Percentiles rank a stretch among this genome's conserved stretches.
Conservation (phyloP, 208 protist genomes). For the Leishmania arabica region DNA sequence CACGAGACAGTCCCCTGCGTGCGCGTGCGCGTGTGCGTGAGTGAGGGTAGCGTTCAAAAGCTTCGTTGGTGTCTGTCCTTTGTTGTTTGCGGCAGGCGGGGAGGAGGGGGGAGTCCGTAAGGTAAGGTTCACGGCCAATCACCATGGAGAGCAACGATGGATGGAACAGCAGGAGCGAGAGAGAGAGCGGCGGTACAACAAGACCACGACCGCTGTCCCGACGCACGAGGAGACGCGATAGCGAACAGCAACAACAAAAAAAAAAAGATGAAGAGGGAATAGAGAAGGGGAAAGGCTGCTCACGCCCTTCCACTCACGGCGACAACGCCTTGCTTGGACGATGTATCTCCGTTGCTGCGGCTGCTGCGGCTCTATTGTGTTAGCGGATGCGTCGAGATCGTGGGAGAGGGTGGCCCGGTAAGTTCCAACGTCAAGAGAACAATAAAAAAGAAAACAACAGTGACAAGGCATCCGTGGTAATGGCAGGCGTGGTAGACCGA, state of each 20-base stretch:
- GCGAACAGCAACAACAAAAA: background rate
- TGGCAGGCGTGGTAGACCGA: background rate
- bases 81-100: no score
- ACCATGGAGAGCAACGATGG: no score
- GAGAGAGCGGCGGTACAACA: background rate
- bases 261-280: no score
- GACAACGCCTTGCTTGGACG: background rate
- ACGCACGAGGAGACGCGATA: background rate
- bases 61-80: no score
- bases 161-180: background rate
- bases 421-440: background rate
- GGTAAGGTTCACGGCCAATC: no score
- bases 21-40: background rate
- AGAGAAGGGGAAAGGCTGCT: no score
- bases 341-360: background rate
- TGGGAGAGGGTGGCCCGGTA: background rate
- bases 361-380: background rate
- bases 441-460: no score
- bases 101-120: no score
- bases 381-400: background rate
- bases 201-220: background rate
- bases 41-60: background rate
- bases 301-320: background rate
- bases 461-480: background rate
- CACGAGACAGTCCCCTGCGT: background rate